These are phyloP conservation scores for Albatrellus ellisii DNA, from an alignment of 768 basidiomycete genomes.

Conservation along the genomic window DNA sequence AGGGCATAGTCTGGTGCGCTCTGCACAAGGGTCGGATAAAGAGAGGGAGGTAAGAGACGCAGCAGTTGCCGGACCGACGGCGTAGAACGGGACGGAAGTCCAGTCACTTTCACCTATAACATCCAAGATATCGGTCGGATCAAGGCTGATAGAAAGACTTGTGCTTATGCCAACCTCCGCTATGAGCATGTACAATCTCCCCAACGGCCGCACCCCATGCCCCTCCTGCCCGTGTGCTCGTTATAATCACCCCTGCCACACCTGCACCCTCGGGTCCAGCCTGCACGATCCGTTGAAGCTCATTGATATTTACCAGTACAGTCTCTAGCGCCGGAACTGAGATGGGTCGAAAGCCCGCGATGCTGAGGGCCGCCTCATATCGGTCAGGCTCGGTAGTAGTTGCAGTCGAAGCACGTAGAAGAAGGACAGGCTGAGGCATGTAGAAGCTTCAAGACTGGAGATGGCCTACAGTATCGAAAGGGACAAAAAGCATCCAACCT, in stretches of 20 bases:
- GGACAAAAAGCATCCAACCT: too few relatives aligned
- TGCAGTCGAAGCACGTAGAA: slow-evolving; percentile 26
- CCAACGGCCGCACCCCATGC: slow-evolving; percentile 44
- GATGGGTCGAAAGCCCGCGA: slow-evolving; percentile 34
- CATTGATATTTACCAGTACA: slow-evolving; percentile 31
- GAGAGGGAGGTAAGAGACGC: slow-evolving; percentile 27
- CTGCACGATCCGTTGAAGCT: slow-evolving; percentile 22
- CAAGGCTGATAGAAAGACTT: too few relatives aligned
- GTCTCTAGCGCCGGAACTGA: slow-evolving; percentile 72
- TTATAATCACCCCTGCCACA: slow-evolving; percentile 56
- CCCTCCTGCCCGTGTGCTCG: slow-evolving; percentile 66
- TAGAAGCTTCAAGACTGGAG: too few relatives aligned
- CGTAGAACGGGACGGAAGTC: slow-evolving; percentile 59
- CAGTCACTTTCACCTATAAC: slow-evolving; percentile 23
- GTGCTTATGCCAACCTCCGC: neutral
- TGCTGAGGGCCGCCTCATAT: slow-evolving; percentile 40
- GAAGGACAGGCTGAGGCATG: slow-evolving; percentile 26
- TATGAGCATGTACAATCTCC: too few relatives aligned
- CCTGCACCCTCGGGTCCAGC: slow-evolving; percentile 21
- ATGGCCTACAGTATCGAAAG: too few relatives aligned
- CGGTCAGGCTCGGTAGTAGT: slow-evolving; percentile 31
- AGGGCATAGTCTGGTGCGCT: slow-evolving; percentile 19
- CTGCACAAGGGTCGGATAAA: slow-evolving; percentile 15
- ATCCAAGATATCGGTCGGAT: neutral
- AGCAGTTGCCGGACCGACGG: slow-evolving; percentile 59